These are phyloP conservation scores for Amoeboradix gromovi DNA, from an alignment of 371 early-diverging fungal species.

Conservation along the genomic window DNA sequence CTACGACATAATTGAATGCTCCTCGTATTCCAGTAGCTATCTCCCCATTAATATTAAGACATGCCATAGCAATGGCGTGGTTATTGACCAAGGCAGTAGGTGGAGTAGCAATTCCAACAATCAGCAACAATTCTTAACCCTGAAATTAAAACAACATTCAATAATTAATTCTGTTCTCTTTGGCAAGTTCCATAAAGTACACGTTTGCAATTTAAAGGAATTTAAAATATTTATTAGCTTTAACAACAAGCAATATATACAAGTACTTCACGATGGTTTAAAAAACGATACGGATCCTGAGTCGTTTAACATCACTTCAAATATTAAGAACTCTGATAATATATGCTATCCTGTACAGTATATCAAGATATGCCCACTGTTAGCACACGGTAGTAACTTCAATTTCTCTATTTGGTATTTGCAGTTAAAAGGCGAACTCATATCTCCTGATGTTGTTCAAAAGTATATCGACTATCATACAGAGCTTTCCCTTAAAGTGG, in stretches of 20 bases:
- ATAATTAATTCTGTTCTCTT: constrained; percentile 33
- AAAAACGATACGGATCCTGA: constrained; percentile 67
- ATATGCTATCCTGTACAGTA: constrained; percentile 39
- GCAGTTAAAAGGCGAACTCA: constrained; percentile 33
- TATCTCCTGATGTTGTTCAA: neutral
- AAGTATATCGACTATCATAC: neutral
- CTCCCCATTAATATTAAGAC: constrained; percentile 50
- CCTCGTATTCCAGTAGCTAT: constrained; percentile 40
- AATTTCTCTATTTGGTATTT: constrained; percentile 85
- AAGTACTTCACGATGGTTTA: constrained; percentile 59
- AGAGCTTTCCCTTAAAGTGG: neutral
- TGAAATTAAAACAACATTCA: constrained; percentile 25
- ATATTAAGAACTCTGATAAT: constrained; percentile 1
- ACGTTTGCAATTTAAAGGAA: constrained; percentile 85
- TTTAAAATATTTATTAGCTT: constrained; percentile 71
- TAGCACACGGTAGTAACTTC: constrained; percentile 69
- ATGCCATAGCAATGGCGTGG: constrained; percentile 18
- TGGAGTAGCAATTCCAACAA: constrained; percentile 57
- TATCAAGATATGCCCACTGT: constrained; percentile 67
- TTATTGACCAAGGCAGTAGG: constrained; percentile 24
- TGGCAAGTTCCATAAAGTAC: constrained; percentile 80
- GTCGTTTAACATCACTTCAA: constrained; percentile 38
- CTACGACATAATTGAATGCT: constrained; percentile 28
- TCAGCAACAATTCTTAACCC: constrained; percentile 41
- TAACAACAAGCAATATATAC: constrained; percentile 40